A percentile compares a stretch with the other conserved stretches of the same genome.
Evolutionary conservation across 1,284 basidiomycete species (phyloP).

Genomic region (Tetrapyrgos nigripes): DNA sequence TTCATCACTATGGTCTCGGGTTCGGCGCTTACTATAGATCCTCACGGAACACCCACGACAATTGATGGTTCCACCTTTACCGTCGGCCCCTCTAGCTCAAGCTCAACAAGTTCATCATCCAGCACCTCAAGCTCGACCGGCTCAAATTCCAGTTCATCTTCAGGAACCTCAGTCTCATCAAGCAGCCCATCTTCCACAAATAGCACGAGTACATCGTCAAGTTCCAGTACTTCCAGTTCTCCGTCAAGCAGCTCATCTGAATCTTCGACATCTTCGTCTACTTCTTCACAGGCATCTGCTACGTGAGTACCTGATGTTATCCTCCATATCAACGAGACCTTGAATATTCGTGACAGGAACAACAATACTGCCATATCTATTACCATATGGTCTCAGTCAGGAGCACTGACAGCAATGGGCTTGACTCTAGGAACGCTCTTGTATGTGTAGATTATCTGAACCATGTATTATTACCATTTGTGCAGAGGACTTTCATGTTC

Average conservation of each 20-base stretch:
- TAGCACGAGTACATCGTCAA: not conserved
- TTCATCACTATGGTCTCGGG: not conserved
- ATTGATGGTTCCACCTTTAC: slow-evolving; percentile 15
- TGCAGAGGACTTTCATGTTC: no score
- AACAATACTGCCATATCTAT: not conserved
- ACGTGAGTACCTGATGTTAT: not conserved
- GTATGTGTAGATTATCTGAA: not conserved
- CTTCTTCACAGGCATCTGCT: no score
- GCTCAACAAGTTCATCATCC: no score
- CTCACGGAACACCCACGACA: slow-evolving; percentile 11
- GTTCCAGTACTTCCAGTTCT: not conserved
- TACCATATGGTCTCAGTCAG: not conserved
- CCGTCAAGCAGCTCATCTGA: not conserved
- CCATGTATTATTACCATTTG: no score
- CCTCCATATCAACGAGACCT: not conserved
- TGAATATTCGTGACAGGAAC: not conserved
- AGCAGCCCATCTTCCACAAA: no score
- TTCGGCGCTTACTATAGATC: slow-evolving; percentile 10
- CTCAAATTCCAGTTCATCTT: not conserved
- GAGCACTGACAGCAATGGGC: not conserved
- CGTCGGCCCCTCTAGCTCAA: slow-evolving; percentile 2
- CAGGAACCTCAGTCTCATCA: not conserved
- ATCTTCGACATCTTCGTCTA: not conserved
- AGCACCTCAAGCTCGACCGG: not conserved
- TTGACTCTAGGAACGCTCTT: no score